A percentile compares a stretch with the other conserved stretches of the same genome.
phyloP scores from a whole-genome alignment of 352 stramenopile species.

The Pythium pyrilobum region DNA sequence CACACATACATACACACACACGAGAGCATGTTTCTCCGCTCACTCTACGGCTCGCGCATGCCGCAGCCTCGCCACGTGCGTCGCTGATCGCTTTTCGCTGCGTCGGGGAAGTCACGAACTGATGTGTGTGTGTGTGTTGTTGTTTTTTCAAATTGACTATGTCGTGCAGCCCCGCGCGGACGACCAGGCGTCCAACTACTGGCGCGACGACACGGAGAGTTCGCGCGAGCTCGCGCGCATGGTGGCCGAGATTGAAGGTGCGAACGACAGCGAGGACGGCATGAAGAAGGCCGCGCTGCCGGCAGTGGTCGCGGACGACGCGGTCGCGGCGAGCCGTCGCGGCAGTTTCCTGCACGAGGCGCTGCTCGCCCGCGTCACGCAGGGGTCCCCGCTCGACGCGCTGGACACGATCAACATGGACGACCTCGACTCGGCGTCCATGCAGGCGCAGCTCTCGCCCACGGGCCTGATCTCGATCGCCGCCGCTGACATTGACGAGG shows the following conservation, averaged over 20 bases:
- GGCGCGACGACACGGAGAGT: conserved; percentile 70
- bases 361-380: conserved; percentile 25
- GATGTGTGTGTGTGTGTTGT: too few relatives aligned
- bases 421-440: conserved; percentile 37
- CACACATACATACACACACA: not conserved
- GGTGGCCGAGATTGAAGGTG: conserved; percentile 54
- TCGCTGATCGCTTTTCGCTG: conserved; percentile 1
- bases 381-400: conserved; percentile 16
- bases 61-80: conserved; percentile 68
- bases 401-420: conserved; percentile 39
- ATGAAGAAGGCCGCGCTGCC: conserved; percentile 46
- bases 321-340: not conserved
- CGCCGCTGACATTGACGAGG: conserved; percentile 77
- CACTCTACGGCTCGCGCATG: conserved; percentile 74
- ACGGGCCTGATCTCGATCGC: conserved; percentile 79
- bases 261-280: conserved; percentile 25
- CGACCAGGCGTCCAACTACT: conserved; percentile 66
- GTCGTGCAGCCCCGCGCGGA: conserved; percentile 50
- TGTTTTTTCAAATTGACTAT: not conserved
- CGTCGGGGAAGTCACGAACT: too few relatives aligned
- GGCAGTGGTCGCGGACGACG: conserved; percentile 18
- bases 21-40: conserved; percentile 64
- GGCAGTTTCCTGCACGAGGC: conserved; percentile 11
- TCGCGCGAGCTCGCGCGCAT: conserved; percentile 53
- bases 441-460: conserved; percentile 60